Evolutionary conservation across 495 filamentous ascomycete species (phyloP).

Genomic region (Talaromyces liani): DNA sequence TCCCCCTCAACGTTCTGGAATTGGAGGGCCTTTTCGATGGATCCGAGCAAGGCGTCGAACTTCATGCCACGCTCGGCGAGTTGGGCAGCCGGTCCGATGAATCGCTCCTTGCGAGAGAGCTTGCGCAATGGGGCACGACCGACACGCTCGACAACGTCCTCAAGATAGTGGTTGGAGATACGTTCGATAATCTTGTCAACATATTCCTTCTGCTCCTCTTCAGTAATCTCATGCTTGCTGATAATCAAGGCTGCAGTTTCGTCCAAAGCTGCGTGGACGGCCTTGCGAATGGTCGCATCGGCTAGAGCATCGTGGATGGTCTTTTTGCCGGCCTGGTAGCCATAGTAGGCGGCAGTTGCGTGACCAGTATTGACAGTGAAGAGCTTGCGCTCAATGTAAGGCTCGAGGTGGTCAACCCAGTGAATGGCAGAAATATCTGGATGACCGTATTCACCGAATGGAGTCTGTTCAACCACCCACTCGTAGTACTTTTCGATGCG

Average conservation of each 20-base stretch:
- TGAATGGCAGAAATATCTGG: conserved; percentile 81
- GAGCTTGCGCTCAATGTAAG: conserved; percentile 98
- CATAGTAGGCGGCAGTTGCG: conserved; percentile 95
- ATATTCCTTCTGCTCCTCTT: conserved; percentile 76
- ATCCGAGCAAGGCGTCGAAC: conserved; percentile 61
- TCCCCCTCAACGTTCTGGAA: conserved; percentile 90
- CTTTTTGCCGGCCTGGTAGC: conserved; percentile 70
- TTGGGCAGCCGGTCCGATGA: conserved; percentile 84
- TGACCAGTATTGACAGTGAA: conserved; percentile 99
- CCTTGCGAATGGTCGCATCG: conserved; percentile 58
- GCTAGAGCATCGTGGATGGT: conserved; percentile 80
- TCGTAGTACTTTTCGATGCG: conserved; percentile 97
- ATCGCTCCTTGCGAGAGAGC: conserved; percentile 84
- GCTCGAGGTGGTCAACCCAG: conserved; percentile 83
- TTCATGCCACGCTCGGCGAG: conserved; percentile 71
- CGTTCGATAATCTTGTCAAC: conserved; percentile 85
- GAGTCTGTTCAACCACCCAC: conserved; percentile 87
- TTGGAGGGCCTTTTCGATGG: conserved; percentile 77
- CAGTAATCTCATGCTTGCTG: conserved; percentile 72
- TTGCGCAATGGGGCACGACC: conserved; percentile 92
- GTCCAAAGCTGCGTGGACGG: conserved; percentile 65
- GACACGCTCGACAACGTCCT: conserved; percentile 90
- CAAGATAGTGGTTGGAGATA: conserved; percentile 90
- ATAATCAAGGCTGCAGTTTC: conserved; percentile 83
- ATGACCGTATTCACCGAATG: conserved; percentile 58